A percentile compares a stretch with the other conserved stretches of the same genome.
phyloP scores from a whole-genome alignment of 805 yeast genomes.

The Nakazawaea populi region DNA sequence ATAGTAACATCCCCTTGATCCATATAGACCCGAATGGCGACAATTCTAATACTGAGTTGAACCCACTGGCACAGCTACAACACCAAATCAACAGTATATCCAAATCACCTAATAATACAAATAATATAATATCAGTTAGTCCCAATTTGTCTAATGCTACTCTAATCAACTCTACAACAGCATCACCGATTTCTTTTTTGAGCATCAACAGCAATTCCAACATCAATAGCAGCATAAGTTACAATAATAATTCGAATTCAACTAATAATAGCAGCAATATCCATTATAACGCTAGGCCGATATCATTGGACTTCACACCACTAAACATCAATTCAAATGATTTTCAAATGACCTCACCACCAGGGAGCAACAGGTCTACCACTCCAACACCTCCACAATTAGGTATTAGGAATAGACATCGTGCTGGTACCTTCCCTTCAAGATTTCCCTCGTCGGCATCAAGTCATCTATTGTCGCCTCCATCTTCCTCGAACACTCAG shows the following conservation, averaged over 20 bases:
- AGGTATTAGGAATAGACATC: constrained; percentile 49
- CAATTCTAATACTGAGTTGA: neutral
- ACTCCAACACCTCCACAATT: constrained; percentile 18
- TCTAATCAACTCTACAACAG: neutral
- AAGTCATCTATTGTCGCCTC: constrained; percentile 8
- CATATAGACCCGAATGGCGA: neutral
- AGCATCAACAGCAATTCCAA: constrained; percentile 5
- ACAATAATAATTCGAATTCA: neutral
- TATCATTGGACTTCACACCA: constrained; percentile 10
- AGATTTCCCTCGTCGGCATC: constrained; percentile 32
- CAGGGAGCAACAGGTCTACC: neutral
- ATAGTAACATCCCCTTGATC: constrained; percentile 1
- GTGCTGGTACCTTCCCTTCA: constrained; percentile 80
- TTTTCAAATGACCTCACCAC: neutral
- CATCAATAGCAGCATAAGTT: neutral
- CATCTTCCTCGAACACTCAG: constrained; percentile 12
- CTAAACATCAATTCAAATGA: neutral
- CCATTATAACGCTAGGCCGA: constrained; percentile 1
- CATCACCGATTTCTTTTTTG: constrained; percentile 7
- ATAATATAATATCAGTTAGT: neutral
- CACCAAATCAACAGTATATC: neutral
- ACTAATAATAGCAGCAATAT: neutral
- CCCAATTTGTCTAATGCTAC: constrained; percentile 4
- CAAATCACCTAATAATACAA: constrained; percentile 4
- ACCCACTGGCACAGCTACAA: neutral